Evolutionary conservation across 2,329 filamentous ascomycete genomes (phyloP).

Genomic region (Seiridium unicorne): DNA sequence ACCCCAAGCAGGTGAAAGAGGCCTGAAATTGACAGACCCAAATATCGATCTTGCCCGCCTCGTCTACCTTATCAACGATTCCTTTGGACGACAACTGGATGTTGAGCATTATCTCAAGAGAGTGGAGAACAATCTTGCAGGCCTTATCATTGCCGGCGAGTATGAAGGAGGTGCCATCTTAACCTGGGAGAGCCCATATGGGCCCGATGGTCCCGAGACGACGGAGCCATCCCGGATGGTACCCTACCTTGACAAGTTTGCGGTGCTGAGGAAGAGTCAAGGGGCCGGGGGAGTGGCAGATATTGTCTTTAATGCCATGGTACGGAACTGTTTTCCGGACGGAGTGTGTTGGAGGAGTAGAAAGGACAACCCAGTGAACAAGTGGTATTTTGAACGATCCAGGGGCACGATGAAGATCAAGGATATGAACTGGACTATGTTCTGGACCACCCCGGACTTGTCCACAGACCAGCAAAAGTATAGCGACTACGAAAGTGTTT

Average conservation of each 20-base stretch:
- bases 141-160: conserved; percentile 90
- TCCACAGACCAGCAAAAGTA: conserved; percentile 55
- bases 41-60: conserved; percentile 81
- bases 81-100: conserved; percentile 82
- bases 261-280: conserved; percentile 83
- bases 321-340: conserved; percentile 79
- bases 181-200: conserved; percentile 83
- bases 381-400: conserved; percentile 97
- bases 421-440: conserved; percentile 93
- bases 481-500: conserved; percentile 73
- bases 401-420: conserved; percentile 78
- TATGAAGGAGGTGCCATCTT: conserved; percentile 95
- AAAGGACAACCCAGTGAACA: conserved; percentile 92
- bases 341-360: conserved; percentile 93
- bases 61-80: conserved; percentile 87
- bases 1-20: conserved; percentile 55
- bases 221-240: conserved; percentile 65
- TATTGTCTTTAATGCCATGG: conserved; percentile 95
- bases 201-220: conserved; percentile 52
- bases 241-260: conserved; percentile 96
- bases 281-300: conserved; percentile 92
- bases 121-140: conserved; percentile 79
- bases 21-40: conserved; percentile 73
- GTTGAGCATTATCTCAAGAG: conserved; percentile 78
- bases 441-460: conserved; percentile 82